A percentile compares a stretch with the other conserved stretches of the same genome.
These are phyloP conservation scores for Lepiota subincarnata DNA, from an alignment of 768 basidiomycete genomes.

Conservation along the genomic window DNA sequence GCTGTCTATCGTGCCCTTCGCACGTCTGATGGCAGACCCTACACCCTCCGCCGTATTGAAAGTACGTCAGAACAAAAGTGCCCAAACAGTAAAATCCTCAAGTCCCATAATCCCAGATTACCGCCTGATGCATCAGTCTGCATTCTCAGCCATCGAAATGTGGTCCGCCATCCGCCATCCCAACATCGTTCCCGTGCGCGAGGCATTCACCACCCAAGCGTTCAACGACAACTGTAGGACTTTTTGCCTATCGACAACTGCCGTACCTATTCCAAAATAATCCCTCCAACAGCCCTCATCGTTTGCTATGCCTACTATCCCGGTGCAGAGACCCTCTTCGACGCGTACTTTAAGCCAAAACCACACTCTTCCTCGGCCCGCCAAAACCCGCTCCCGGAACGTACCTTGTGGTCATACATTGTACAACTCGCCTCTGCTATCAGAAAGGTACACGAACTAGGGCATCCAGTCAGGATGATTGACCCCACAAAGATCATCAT, in stretches of 20 bases:
- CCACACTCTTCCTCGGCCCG: constrained; percentile 16
- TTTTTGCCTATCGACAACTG: neutral
- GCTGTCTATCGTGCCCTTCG: constrained; percentile 82
- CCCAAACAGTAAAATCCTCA: neutral
- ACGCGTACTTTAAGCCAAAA: constrained; percentile 68
- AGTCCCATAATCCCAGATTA: constrained; percentile 51
- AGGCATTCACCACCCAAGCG: constrained; percentile 92
- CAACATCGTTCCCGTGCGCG: constrained; percentile 73
- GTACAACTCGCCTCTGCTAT: constrained; percentile 87
- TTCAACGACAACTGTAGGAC: constrained; percentile 89
- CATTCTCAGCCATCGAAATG: constrained; percentile 77
- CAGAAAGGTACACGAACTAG: constrained; percentile 78
- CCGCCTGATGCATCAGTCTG: constrained; percentile 74
- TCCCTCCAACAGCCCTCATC: constrained; percentile 62
- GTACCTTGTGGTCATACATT: constrained; percentile 88
- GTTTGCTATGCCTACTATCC: constrained; percentile 91
- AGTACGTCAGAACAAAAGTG: constrained; percentile 44
- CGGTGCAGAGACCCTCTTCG: constrained; percentile 74
- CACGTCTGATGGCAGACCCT: constrained; percentile 70
- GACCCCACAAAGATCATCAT: constrained; percentile 86
- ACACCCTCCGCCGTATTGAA: constrained; percentile 81
- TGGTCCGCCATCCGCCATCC: constrained; percentile 89
- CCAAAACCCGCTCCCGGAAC: constrained; percentile 57
- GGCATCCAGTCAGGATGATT: constrained; percentile 75
- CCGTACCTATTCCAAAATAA: neutral